Evolutionary conservation across 2,329 filamentous ascomycete species (phyloP).

Genomic region (Capronia americana): DNA sequence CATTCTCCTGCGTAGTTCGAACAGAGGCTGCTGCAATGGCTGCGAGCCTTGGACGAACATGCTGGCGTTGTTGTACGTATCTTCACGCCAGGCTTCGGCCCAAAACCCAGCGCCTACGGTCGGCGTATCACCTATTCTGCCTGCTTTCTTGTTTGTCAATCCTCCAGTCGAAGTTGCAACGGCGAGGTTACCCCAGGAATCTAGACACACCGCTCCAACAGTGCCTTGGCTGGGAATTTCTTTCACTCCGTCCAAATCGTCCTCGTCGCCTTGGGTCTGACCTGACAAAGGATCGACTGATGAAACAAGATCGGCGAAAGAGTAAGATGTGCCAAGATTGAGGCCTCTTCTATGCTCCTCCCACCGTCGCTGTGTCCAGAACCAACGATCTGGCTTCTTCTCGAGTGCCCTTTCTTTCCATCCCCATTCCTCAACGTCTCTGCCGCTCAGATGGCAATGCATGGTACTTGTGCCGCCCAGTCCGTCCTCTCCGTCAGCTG

Average conservation of each 20-base stretch:
- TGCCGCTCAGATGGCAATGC: slow-evolving; percentile 73
- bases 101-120: slow-evolving; percentile 85
- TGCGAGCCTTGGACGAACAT: background rate
- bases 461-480: slow-evolving; percentile 44
- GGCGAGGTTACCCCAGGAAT: slow-evolving; percentile 75
- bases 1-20: background rate
- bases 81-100: slow-evolving; percentile 76
- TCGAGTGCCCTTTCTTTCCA: slow-evolving; percentile 64
- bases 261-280: slow-evolving; percentile 49
- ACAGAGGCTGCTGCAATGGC: background rate
- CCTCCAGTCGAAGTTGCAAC: slow-evolving; percentile 73
- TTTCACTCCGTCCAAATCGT: slow-evolving; percentile 56
- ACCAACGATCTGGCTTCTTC: slow-evolving; percentile 73
- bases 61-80: slow-evolving; percentile 2
- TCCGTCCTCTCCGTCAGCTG: slow-evolving; percentile 62
- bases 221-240: slow-evolving; percentile 83
- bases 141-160: slow-evolving; percentile 86
- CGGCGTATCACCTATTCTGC: slow-evolving; percentile 84
- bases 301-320: slow-evolving; percentile 29
- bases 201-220: slow-evolving; percentile 80
- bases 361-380: slow-evolving; percentile 79
- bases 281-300: slow-evolving; percentile 25
- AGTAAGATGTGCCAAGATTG: slow-evolving; percentile 42
- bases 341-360: slow-evolving; percentile 73
- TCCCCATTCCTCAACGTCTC: slow-evolving; percentile 73